Evolutionary conservation across 2,329 filamentous ascomycete species (phyloP).

Genomic region (Botryotinia calthae): DNA sequence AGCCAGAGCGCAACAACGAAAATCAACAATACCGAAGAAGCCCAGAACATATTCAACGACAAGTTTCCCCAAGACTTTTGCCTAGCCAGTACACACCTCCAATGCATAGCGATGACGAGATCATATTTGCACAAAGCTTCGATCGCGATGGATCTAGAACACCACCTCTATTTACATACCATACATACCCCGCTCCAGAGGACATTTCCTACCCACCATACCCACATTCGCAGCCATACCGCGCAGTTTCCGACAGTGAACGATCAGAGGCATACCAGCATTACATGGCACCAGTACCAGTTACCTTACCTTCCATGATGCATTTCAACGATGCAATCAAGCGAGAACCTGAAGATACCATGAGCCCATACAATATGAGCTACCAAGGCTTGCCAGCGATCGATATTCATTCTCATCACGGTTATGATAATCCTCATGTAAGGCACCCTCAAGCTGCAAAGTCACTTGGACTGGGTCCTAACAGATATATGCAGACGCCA

Average conservation of each 20-base stretch:
- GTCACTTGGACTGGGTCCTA: conserved; percentile 24
- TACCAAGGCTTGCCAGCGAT: conserved; percentile 63
- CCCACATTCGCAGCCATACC: conserved; percentile 53
- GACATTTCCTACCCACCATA: conserved; percentile 61
- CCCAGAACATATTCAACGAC: conserved; percentile 39
- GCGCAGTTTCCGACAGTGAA: conserved; percentile 47
- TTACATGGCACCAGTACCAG: conserved; percentile 55
- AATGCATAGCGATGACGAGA: conserved; percentile 60
- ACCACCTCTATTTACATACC: conserved; percentile 67
- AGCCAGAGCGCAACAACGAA: conserved; percentile 30
- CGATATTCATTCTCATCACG: conserved; percentile 58
- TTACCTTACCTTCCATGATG: conserved; percentile 63
- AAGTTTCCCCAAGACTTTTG: conserved; percentile 42
- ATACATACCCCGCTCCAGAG: conserved; percentile 64
- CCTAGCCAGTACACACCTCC: conserved; percentile 61
- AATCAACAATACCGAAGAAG: conserved; percentile 36
- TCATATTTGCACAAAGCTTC: conserved; percentile 64
- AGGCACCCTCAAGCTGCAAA: conserved; percentile 47
- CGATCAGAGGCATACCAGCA: conserved; percentile 49
- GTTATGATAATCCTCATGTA: conserved; percentile 75
- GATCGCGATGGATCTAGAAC: conserved; percentile 68
- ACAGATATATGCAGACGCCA: conserved; percentile 58
- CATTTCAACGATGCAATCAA: conserved; percentile 65
- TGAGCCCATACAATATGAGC: conserved; percentile 62
- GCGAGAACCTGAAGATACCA: conserved; percentile 60